These are phyloP conservation scores for Tetracladium maxilliforme DNA, from an alignment of 2,329 filamentous ascomycete genomes.

Conservation along the genomic window DNA sequence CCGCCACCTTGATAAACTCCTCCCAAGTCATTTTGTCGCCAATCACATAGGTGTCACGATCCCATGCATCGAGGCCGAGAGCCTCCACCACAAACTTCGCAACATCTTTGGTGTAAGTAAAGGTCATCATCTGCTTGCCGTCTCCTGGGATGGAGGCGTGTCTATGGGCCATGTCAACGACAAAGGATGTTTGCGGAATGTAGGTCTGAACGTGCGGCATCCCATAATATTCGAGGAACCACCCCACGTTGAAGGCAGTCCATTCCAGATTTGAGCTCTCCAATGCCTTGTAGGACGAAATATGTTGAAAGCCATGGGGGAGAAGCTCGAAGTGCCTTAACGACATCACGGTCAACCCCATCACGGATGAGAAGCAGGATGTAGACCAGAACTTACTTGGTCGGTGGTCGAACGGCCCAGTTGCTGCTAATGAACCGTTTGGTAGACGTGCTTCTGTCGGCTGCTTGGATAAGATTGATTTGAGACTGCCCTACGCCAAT, in stretches of 20 bases:
- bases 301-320: background rate
- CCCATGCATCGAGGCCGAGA: conserved; percentile 8
- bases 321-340: conserved; percentile 3
- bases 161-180: conserved; percentile 8
- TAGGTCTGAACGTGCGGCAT: conserved; percentile 7
- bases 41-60: conserved; percentile 6
- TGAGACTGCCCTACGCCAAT: too few relatives aligned
- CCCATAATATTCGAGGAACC: conserved; percentile 8
- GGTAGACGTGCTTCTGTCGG: conserved; percentile 4
- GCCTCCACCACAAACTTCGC: conserved; percentile 8
- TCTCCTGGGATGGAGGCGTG: conserved; percentile 10
- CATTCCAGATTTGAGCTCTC: conserved; percentile 7
- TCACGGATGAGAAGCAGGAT: too few relatives aligned
- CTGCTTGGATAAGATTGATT: conserved; percentile 9
- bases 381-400: too few relatives aligned
- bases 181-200: conserved; percentile 5
- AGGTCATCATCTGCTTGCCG: conserved; percentile 7
- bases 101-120: conserved; percentile 12
- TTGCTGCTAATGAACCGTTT: conserved; percentile 9
- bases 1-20: conserved; percentile 9
- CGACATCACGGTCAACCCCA: conserved; percentile 4
- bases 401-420: too few relatives aligned
- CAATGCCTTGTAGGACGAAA: conserved; percentile 1
- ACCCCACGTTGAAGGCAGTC: conserved; percentile 7
- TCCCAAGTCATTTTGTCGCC: conserved; percentile 12